Base-by-base conservation (phyloP, 805 yeast species). In the Teunomyces tritomae region DNA sequence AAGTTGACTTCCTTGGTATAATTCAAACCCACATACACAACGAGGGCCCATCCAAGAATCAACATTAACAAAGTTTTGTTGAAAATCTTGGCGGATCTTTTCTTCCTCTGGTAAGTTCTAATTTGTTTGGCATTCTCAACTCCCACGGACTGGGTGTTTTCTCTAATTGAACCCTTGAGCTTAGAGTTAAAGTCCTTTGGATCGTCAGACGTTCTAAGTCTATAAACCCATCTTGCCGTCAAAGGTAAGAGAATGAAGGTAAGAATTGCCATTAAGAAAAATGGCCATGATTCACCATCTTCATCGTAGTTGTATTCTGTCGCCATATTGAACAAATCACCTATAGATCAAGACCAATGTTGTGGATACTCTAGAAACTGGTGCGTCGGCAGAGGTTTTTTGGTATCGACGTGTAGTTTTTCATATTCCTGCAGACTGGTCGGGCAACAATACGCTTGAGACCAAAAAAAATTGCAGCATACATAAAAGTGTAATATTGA, bases 261-360 rank as follows among this genome's bases (percentile, higher is more conserved):
- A 45, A 86, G 67, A 43, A 88, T 69, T 2, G 97, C 90, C 60
- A 87, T 65, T 45, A 86, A 79, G 61, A 91, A 91, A 64, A 84
- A 89, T 35, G 97, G 97, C 96, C 97, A 90, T 1, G 94, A 89
- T 58, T 88, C 94, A 43, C 91, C 84, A 51, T 82, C 82, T 64
- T 90, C 97, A 70, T 90, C 97, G 65, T 90, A 90, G 36, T 83
- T 82, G 66, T 86, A 87, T 58, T 84, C 72, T 36, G 76, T 68
- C 30, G 71, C 73, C 75, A 70, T 70, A 33, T 34, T 41, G 37
- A 36, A 13, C 30, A 17, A 43, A 29, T 32, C 24, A 28, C 27
- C 28, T 37, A 26, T 24, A 26, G 13, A 37, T 37, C 29, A 37
- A 24, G 40, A 37, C 40, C 27, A 26, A 37, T 13, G 27, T 4